phyloP scores from a whole-genome alignment of 768 basidiomycete species.

The Cystofilobasidium macerans region DNA sequence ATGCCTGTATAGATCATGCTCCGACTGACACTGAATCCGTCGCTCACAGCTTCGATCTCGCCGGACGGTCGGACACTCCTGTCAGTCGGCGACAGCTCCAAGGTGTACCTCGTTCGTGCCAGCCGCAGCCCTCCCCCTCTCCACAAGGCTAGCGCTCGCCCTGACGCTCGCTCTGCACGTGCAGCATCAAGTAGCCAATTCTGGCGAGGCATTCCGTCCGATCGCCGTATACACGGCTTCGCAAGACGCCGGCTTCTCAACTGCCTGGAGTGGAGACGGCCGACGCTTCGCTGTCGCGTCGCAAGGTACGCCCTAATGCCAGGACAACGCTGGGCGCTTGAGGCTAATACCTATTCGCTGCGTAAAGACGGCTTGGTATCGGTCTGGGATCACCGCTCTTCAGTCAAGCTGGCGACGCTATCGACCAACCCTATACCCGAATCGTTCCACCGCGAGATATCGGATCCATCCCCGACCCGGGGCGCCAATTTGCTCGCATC shows the following conservation, averaged over 20 bases:
- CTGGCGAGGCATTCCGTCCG: conserved; percentile 8
- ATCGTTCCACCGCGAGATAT: background rate
- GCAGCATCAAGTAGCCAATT: conserved; percentile 4
- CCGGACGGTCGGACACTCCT: conserved; percentile 15
- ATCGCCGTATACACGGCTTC: conserved; percentile 11
- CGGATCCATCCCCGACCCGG: background rate
- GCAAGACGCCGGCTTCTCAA: conserved; percentile 18
- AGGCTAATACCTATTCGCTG: background rate
- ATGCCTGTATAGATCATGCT: background rate
- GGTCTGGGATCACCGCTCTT: conserved; percentile 23
- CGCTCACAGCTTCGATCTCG: conserved; percentile 6
- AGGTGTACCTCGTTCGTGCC: conserved; percentile 14
- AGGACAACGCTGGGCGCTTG: no score
- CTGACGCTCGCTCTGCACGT: background rate
- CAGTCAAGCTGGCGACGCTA: conserved; percentile 12
- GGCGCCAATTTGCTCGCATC: background rate
- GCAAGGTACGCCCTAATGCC: conserved; percentile 8
- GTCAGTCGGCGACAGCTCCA: conserved; percentile 11
- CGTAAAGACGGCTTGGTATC: conserved; percentile 6
- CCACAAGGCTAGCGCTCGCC: background rate
- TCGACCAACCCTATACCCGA: background rate
- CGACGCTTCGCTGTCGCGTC: conserved; percentile 9
- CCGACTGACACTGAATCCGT: no score
- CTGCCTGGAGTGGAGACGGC: conserved; percentile 15
- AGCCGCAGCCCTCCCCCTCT: background rate